Evolutionary conservation across 1,139 yeast genomes (phyloP), one percentile per base, ranked within the genome.

Genomic region (Suhomyces kunorum): DNA sequence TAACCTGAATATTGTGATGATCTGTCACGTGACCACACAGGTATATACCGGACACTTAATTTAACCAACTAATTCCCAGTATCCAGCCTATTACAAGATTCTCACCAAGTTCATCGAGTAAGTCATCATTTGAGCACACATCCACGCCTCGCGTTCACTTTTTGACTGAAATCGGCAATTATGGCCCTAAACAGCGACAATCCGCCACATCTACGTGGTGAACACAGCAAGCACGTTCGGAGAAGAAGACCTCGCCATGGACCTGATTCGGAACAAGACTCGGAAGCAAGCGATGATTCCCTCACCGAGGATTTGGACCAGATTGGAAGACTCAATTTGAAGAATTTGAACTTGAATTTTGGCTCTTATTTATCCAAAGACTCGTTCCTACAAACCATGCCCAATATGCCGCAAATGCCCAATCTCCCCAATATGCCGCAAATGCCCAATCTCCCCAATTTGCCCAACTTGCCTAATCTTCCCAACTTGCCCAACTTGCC

Each of bases 251-350:
- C 32, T 15, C 23, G 18, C 7, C 25, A 24, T 12, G 13, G 17
- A 8, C 7, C 23, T 8, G 11, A 9, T 6, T 15, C 27, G 11
- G 37, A 38, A 5, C 24, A 18, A 5, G 42, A 34, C 13, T 30
- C 31, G 4, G 46, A 42, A 24, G 63, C 55, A 9, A 56, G 63
- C 5, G 64, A 61, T n/a, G 66, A 65, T 45, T 64, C 71, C 0
- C 53, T 74, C 33, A 65, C 75, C 0, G 63, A 58, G 18, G 76
- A 73, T 6, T 55, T 76, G 34, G 79, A 76, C 39, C 71, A 66
- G 47, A 68, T 76, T 12, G 81, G 81, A 1, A 57, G 58, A 35
- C 53, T 68, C 39, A 63, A 64, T 40, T 44, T 63, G 32, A 55
- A 54, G 37, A 43, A 50, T 30, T 40, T 48, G 34, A 48, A 46